Evolutionary conservation across 768 basidiomycete genomes (phyloP).

Genomic region (Aureoboletus auriporus): DNA sequence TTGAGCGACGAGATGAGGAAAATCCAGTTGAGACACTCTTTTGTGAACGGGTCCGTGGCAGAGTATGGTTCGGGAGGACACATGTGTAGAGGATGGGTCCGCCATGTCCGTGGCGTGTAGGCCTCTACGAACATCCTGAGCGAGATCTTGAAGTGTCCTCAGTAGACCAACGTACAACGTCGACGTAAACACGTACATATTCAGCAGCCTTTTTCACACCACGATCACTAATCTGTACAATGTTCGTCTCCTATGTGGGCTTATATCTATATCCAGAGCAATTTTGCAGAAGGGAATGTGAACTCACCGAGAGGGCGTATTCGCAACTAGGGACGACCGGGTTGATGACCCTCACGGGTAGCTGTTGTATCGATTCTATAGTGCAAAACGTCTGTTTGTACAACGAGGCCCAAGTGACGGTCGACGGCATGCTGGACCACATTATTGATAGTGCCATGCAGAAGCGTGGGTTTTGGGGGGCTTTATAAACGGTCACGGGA

Average conservation of each 20-base stretch:
- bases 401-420: neutral
- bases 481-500: too few relatives aligned
- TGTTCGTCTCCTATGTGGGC: conserved; percentile 48
- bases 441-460: too few relatives aligned
- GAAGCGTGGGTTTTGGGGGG: too few relatives aligned
- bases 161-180: conserved; percentile 2
- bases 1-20: conserved; percentile 85
- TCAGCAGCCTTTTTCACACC: conserved; percentile 66
- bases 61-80: conserved; percentile 64
- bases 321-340: conserved; percentile 59
- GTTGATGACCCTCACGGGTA: conserved; percentile 32
- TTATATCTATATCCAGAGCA: neutral
- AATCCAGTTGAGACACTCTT: conserved; percentile 73
- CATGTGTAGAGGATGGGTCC: conserved; percentile 62
- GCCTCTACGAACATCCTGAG: conserved; percentile 53
- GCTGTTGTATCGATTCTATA: neutral
- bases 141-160: conserved; percentile 48
- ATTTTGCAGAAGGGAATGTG: neutral
- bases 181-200: conserved; percentile 41
- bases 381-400: neutral
- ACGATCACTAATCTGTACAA: conserved; percentile 55
- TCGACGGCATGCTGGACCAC: too few relatives aligned
- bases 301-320: conserved; percentile 52
- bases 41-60: conserved; percentile 49
- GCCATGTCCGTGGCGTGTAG: conserved; percentile 81